Evolutionary conservation across 148 eudicot species (phyloP), one percentile per base, ranked within the genome.

Genomic region (Vaccinium macrocarpon): DNA sequence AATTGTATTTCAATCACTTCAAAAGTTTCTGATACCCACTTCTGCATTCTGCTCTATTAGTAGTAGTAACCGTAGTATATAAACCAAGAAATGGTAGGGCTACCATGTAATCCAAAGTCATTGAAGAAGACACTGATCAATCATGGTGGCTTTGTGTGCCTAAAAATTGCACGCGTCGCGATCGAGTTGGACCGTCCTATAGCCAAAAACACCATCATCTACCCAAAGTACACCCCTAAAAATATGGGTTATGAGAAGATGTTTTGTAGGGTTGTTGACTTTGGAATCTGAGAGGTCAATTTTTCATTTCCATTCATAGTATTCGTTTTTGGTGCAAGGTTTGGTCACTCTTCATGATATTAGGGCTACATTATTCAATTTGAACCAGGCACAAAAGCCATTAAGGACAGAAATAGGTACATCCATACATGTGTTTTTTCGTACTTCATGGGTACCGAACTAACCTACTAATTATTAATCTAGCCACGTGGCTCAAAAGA

Each of bases 21-120:
- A 66, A 66, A 25, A 66, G 6, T 27, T 64, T 12, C 72, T 27
- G 35, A 25, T 27, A 13, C 73, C 73, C 73, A 68, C 38, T 68
- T 66, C 73, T 27, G 73, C 38, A 25, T 62, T 62, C 27, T 62
- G 70, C 70, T 23, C 70, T 61, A 61, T 32, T 66, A 23, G 32
- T 23, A 68, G 18, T 32, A 32, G 35, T 32, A 32, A 32, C 35
- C 35, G 35, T 32, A 32, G 35, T 32, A 32, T 11, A 27, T 27
- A 68, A 68, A 25, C 73, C 73, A 68, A 4, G 35, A 68, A 68
- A 68, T 68, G 73, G 73, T 68, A 68, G 73, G 35, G 38, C 73
- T 68, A 68, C 16, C 73, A 66, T 66, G 71, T 66, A 23, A 23
- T 66, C 71, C 71, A 66, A 66, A 68, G 73, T 68, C 73, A 68